Evolutionary conservation across 176 grass and related monocot genomes (phyloP), one percentile per base, ranked within the genome.

Genomic region (Oryza australiensis): DNA sequence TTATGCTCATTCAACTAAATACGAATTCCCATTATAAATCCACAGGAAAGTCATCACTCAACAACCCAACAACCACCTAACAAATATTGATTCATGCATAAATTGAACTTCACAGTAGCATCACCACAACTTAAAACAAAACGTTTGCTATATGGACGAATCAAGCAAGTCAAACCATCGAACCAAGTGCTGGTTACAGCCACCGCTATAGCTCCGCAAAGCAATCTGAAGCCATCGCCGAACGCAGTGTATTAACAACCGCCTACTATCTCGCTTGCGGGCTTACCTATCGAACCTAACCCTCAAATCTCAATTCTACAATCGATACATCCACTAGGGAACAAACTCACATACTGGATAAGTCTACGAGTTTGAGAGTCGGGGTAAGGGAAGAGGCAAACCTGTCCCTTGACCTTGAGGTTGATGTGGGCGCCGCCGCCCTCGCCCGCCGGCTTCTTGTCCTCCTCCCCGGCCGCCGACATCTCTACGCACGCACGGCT

Each of bases 401-500:
- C 92, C 89, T 94, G 86, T 7, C 92, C 89, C 76, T 94, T 94
- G 72, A 94, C 89, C 80, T 89, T 94, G 14, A 94, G 92, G 22
- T 94, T 94, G 89, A 91, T 91, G 72, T 89, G 89, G 27, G 60
- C 89, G 60, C 80, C 69, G 14, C 80, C 86, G 63, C 81, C 85
- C 60, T 86, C 60, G 75, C 83, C 70, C 1, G 77, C 70, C 4
- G 92, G 89, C 66, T 91, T 94, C 86, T 91, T 91, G 40, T 94
- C 92, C 83, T 91, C 92, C 69, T 94, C 88, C 0, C 82, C 88
- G 6, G 82, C 70, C 24, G 74, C 89, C 29, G 79, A 87, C 86
- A 82, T 87, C 72, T 3, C 32, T 16, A 51, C 46, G 14, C 3
- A 51, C 42, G 10, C 11, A 3, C 40, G 7, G 42, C 42, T 12